A percentile compares a stretch with the other conserved stretches of the same genome.
These are phyloP conservation scores for Lagenaria siceraria DNA, from an alignment of 306 rosid species.

Conservation along the genomic window DNA sequence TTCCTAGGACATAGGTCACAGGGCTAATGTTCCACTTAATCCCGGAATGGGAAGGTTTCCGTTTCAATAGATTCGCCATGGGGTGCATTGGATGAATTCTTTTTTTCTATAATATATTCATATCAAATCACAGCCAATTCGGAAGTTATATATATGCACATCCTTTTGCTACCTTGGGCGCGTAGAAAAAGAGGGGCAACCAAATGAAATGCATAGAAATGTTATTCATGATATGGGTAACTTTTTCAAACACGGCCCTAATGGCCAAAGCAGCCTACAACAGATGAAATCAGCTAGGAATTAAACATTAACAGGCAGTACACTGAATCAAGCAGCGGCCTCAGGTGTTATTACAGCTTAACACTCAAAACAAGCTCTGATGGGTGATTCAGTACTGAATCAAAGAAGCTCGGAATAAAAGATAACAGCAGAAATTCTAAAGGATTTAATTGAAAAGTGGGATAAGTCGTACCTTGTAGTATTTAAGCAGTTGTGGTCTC, in stretches of 20 bases:
- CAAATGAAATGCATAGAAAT: background rate
- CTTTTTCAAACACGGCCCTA: background rate
- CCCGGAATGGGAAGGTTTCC: background rate
- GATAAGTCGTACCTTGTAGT: constrained; percentile 46
- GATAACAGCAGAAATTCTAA: background rate
- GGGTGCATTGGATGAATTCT: background rate
- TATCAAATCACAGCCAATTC: background rate
- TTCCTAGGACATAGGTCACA: no score
- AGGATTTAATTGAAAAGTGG: background rate
- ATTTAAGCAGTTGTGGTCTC: constrained; percentile 66
- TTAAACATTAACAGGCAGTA: background rate
- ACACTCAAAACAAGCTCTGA: background rate
- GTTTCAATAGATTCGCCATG: background rate
- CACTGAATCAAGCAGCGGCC: background rate
- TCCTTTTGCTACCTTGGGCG: background rate
- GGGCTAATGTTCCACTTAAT: no score
- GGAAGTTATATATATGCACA: background rate
- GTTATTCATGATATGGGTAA: background rate
- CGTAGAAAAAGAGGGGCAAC: background rate
- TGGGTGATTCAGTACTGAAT: background rate
- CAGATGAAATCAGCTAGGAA: background rate
- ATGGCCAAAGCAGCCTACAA: background rate
- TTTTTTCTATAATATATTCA: background rate
- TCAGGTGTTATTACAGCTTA: background rate
- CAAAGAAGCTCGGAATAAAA: background rate